Evolutionary conservation across 345 rosid species (phyloP), one percentile per base, ranked within the genome.

Genomic region (Adansonia digitata): DNA sequence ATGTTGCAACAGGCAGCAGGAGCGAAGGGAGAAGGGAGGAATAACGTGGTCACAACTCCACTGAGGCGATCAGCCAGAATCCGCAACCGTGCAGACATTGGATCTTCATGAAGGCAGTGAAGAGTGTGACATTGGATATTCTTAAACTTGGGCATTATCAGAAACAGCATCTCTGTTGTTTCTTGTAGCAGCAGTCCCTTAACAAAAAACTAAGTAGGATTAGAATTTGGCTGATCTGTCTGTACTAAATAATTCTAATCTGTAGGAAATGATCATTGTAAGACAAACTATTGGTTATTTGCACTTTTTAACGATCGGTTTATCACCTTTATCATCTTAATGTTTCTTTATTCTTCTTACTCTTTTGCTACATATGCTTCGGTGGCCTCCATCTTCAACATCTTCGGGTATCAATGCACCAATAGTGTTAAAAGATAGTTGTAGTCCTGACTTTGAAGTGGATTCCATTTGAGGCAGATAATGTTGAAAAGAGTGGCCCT

Each of bases 31-130:
- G 84, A 75, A 71, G 75, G 52, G 22, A 78, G 31, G 27, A 79
- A 64, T 12, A 40, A 31, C 4, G 67, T 7, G n/a, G 55, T 31
- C 55, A 59, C 57, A 46, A 84, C 88, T 61, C 81, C 88, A 1
- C 45, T 85, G 66, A 84, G 91, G 79, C 71, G 91, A 74, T 88
- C 91, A 52, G 76, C 78, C 64, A 74, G 89, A 77, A 72, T 88
- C 31, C 78, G 76, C 11, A 81, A 60, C 40, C 86, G 77, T 2
- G 15, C 75, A 29, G 13, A 64, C 5, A 6, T 71, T 15, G 17
- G 48, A 51, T 82, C 87, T 64, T 84, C 86, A 26, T 77, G 75
- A 83, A 51, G 70, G 27, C 9, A 27, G 22, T 48, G 18, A 40
- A 35, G 24, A 10, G 29, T 22, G 2, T 24, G 11, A 63, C 31